Percentiles rank a stretch among this genome's conserved stretches.
phyloP scores from a whole-genome alignment of 306 rosid species.

The Castanopsis chinensis region DNA sequence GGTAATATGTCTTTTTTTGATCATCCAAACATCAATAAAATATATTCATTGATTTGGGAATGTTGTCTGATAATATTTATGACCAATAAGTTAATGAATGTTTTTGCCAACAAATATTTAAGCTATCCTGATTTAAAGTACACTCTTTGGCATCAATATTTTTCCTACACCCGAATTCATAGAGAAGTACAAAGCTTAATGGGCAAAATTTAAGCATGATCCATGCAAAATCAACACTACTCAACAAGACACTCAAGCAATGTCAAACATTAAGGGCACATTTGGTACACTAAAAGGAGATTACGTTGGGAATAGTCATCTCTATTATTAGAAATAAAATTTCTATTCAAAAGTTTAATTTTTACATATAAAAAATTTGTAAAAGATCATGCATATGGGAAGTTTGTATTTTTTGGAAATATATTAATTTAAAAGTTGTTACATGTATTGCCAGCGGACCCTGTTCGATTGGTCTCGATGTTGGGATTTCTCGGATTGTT shows the following conservation, averaged over 20 bases:
- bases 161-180: constrained; percentile 72
- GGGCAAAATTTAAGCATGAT: constrained; percentile 68
- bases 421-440: too few relatives aligned
- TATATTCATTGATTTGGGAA: neutral
- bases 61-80: neutral
- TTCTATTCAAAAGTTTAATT: too few relatives aligned
- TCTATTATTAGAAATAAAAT: too few relatives aligned
- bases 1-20: neutral
- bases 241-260: constrained; percentile 83
- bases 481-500: too few relatives aligned
- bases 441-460: too few relatives aligned
- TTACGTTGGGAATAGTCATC: too few relatives aligned
- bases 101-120: neutral
- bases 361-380: too few relatives aligned
- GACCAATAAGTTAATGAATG: neutral
- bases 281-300: too few relatives aligned
- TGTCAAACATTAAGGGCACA: constrained; percentile 36
- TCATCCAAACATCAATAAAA: neutral
- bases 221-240: constrained; percentile 78
- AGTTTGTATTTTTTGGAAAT: too few relatives aligned
- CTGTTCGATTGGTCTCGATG: too few relatives aligned
- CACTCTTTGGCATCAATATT: constrained; percentile 26
- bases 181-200: constrained; percentile 66
- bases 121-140: neutral
- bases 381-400: too few relatives aligned